Base-by-base conservation (phyloP, 495 filamentous ascomycete genomes). In the Durotheca rogersii region DNA sequence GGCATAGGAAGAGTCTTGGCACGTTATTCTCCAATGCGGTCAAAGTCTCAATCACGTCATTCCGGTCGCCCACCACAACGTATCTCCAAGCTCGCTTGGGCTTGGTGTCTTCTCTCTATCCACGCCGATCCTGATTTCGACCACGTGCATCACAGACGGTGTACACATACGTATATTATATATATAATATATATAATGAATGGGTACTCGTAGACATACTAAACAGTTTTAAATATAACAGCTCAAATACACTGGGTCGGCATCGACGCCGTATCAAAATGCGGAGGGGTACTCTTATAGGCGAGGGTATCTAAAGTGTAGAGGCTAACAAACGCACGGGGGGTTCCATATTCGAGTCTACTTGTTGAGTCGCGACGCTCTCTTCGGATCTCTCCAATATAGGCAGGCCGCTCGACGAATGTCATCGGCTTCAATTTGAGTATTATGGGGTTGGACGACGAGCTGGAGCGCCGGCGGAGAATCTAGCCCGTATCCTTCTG, bases 361-460 rank as follows among this genome's bases (percentile, higher is more conserved):
- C 37, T 60, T 60, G 23, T 52, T 60, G 15, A 60, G 30, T 23
- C 56, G 35, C 7, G 41, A 7, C 3, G 56, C 51, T 45, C 56
- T 60, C 33, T 51, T 7, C 14, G 56, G 51, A 25, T 55, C 51
- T 51, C 56, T 60, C 56, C 56, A 60, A 27, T 55, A 60, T 4
- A 56, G 37, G 27, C 56, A 60, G 1, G 47, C 46, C 7, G 51
- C 56, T 20, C 56, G 56, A 11, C 56, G 51, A 31, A 60, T 60
- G 17, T 47, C 42, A 31, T 60, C 56, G 6, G 41, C 14, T 23
- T 60, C 56, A 12, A 52, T 42, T 31, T 60, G 47, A 0, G 56
- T 56, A 27, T 52, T 47, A 1, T 27, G 3, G 7, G 51, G 51
- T 16, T 60, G 56, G 43, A 60, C 27, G 23, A 56, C 56, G 20